Evolutionary conservation across 2,329 filamentous ascomycete species (phyloP).

Genomic region (Aspergillus cejpii): DNA sequence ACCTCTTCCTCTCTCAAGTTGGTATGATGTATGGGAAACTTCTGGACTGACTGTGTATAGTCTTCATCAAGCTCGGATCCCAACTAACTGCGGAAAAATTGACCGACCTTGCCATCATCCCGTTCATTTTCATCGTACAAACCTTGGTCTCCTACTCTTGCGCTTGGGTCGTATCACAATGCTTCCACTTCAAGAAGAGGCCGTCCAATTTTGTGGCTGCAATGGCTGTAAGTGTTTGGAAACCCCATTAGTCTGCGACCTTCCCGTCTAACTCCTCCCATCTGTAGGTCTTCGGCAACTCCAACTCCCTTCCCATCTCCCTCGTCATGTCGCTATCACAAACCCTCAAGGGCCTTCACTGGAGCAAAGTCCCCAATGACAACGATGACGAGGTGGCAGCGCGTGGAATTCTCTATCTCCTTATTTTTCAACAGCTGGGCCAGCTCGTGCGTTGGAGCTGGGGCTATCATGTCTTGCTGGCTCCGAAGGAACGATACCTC

Average conservation of each 20-base stretch:
- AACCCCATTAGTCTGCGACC: not conserved
- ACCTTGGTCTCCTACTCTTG: constrained; percentile 79
- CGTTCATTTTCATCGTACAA: constrained; percentile 85
- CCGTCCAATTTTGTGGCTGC: constrained; percentile 91
- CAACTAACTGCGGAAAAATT: constrained; percentile 90
- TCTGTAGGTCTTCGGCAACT: constrained; percentile 80
- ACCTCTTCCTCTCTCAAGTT: not conserved
- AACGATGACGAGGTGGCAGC: constrained; percentile 93
- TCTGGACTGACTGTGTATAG: constrained; percentile 41
- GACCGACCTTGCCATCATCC: constrained; percentile 83
- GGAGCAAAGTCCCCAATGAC: constrained; percentile 83
- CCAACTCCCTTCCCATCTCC: constrained; percentile 94
- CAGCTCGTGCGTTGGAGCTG: constrained; percentile 96
- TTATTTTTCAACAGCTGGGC: constrained; percentile 96
- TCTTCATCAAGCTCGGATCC: constrained; percentile 94
- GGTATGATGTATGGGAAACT: constrained; percentile 6
- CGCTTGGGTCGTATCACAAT: constrained; percentile 61
- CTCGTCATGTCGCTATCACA: constrained; percentile 89
- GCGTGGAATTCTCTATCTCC: constrained; percentile 85
- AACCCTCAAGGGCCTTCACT: constrained; percentile 85
- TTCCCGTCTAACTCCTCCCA: constrained; percentile 1
- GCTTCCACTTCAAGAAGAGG: constrained; percentile 75
- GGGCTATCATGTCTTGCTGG: constrained; percentile 93
- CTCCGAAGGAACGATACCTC: constrained; percentile 60
- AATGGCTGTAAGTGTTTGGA: constrained; percentile 62